phyloP scores from a whole-genome alignment of 805 yeast genomes.

The Yamadazyma sp. region DNA sequence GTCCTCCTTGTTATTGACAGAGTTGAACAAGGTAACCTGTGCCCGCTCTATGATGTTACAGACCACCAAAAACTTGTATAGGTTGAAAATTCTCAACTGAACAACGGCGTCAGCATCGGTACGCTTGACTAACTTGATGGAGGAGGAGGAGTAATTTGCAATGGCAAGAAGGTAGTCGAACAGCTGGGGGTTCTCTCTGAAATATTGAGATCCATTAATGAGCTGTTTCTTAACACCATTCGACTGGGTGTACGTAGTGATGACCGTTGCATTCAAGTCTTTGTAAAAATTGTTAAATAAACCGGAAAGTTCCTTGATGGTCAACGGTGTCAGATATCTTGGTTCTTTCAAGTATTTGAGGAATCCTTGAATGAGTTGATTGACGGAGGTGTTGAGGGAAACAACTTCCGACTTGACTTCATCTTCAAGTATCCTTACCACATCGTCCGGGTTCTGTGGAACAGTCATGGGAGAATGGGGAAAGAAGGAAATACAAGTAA shows the following conservation, averaged over 20 bases:
- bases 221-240: conserved; percentile 40
- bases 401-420: not conserved
- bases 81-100: conserved; percentile 42
- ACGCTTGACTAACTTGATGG: conserved; percentile 37
- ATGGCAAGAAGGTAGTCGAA: conserved; percentile 44
- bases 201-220: conserved; percentile 28
- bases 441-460: not conserved
- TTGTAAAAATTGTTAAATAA: conserved; percentile 36
- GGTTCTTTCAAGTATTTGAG: conserved; percentile 42
- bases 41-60: conserved; percentile 35
- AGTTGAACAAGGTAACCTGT: conserved; percentile 28
- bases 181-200: conserved; percentile 27
- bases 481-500: too few relatives aligned
- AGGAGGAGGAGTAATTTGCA: conserved; percentile 37
- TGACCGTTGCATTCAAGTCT: conserved; percentile 36
- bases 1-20: conserved; percentile 25
- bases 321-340: conserved; percentile 41
- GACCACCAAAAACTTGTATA: conserved; percentile 38
- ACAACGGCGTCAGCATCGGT: conserved; percentile 36
- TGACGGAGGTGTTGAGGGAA: conserved; percentile 4
- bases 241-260: conserved; percentile 36
- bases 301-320: conserved; percentile 32
- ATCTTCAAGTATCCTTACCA: conserved; percentile 1
- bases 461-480: not conserved
- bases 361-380: conserved; percentile 12